phyloP scores from a whole-genome alignment of 176 grass and related monocot genomes.

The Elaeis guineensis region DNA sequence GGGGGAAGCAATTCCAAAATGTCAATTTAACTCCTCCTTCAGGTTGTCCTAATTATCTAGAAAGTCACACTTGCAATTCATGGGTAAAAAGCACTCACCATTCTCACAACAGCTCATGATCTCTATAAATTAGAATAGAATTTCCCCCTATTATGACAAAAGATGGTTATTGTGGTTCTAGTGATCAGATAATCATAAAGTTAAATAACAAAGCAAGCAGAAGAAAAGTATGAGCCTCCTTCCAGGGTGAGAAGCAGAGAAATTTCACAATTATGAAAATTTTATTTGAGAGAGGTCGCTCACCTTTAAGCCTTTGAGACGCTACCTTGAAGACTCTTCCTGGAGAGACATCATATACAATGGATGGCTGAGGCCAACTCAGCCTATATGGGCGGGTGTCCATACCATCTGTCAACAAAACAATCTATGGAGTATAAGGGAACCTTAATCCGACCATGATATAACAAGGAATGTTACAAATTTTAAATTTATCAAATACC shows the following conservation, averaged over 20 bases:
- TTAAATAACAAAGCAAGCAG: no score
- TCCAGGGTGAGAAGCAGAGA: not conserved
- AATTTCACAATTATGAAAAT: not conserved
- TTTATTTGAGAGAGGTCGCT: constrained; percentile 1
- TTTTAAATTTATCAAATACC: constrained; percentile 45
- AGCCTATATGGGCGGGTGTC: constrained; percentile 92
- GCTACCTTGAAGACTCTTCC: constrained; percentile 38
- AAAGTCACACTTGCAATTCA: no score
- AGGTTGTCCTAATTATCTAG: no score
- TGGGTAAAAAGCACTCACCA: no score
- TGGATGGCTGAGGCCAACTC: constrained; percentile 61
- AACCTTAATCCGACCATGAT: not conserved
- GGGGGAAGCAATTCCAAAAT: no score
- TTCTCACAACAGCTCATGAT: no score
- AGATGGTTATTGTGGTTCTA: no score
- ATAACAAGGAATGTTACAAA: not conserved
- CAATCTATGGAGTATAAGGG: constrained; percentile 87
- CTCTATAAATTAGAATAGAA: no score
- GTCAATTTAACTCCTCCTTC: no score
- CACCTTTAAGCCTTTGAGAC: constrained; percentile 57
- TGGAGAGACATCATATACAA: constrained; percentile 78
- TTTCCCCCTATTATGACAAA: no score
- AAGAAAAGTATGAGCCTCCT: no score
- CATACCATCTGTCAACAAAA: constrained; percentile 97
- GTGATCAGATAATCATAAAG: no score